A percentile compares a stretch with the other conserved stretches of the same genome.
Evolutionary conservation across 2,329 filamentous ascomycete genomes (phyloP).

Genomic region (Claviceps sp.): DNA sequence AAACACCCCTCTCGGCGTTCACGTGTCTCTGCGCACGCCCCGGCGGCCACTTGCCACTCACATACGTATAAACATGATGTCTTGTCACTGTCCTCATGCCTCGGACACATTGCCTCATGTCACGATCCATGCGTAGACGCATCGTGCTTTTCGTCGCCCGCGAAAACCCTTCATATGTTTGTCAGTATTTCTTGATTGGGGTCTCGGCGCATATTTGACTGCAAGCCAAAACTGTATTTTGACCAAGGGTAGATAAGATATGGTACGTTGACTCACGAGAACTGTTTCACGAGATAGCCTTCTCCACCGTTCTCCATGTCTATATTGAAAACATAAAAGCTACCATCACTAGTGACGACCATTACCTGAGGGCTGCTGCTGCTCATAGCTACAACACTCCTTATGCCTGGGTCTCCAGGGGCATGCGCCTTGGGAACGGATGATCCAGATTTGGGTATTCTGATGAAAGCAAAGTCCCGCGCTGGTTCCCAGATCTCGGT

Average conservation of each 20-base stretch:
- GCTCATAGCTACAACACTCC: conserved; percentile 95
- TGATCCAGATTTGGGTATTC: conserved; percentile 54
- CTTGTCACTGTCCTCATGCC: too few species aligned
- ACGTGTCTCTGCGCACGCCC: too few species aligned
- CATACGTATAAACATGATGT: too few species aligned
- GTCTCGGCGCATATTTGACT: background rate
- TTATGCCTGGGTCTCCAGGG: conserved; percentile 30
- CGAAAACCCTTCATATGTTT: conserved; percentile 29
- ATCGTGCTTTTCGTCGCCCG: conserved; percentile 41
- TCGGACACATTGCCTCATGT: background rate
- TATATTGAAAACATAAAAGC: conserved; percentile 89
- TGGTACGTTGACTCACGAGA: conserved; percentile 53
- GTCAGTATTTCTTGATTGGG: conserved; percentile 3
- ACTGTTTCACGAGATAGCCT: conserved; percentile 80
- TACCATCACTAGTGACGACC: conserved; percentile 92
- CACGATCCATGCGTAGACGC: conserved; percentile 27
- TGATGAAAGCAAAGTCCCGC: conserved; percentile 93
- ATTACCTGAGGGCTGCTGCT: conserved; percentile 91
- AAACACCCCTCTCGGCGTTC: too few species aligned
- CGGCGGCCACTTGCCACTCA: too few species aligned
- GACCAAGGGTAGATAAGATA: background rate
- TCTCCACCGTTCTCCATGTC: conserved; percentile 92
- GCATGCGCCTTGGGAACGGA: conserved; percentile 9
- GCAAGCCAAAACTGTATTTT: background rate
- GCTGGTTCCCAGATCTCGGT: conserved; percentile 96